These are phyloP conservation scores for Coniophora puteana DNA, from an alignment of 1,284 basidiomycete genomes.

Conservation along the genomic window DNA sequence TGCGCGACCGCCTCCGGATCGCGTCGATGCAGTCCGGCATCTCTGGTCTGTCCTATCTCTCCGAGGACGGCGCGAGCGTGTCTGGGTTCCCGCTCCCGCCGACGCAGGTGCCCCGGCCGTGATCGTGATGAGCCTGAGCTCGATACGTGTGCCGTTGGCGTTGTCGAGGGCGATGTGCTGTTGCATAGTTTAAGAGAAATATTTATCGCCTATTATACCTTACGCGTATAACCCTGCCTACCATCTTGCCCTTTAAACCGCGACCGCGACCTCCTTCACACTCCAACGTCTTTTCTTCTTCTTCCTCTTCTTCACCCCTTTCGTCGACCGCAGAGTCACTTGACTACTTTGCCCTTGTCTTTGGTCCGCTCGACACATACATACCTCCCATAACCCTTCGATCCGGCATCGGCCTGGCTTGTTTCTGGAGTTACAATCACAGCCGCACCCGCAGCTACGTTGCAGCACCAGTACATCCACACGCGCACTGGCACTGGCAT, in stretches of 20 bases:
- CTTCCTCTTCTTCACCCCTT: slow-evolving; percentile 18
- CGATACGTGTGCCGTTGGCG: too few species aligned
- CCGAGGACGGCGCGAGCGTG: slow-evolving; percentile 24
- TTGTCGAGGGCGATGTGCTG: too few species aligned
- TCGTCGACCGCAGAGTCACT: slow-evolving; percentile 9
- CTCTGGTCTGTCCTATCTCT: slow-evolving; percentile 25
- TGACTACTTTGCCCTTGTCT: slow-evolving; percentile 2
- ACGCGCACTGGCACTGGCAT: too few species aligned
- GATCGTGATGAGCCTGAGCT: too few species aligned
- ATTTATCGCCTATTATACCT: too few species aligned
- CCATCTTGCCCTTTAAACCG: too few species aligned
- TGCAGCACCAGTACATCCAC: too few species aligned
- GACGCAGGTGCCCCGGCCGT: slow-evolving; percentile 9
- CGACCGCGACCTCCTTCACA: too few species aligned
- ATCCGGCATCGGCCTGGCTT: neutral
- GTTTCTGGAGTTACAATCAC: slow-evolving; percentile 6
- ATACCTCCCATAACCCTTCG: slow-evolving; percentile 1
- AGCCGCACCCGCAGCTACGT: too few species aligned
- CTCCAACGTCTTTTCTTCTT: slow-evolving; percentile 7
- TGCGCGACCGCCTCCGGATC: slow-evolving; percentile 41
- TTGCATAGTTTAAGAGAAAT: too few species aligned
- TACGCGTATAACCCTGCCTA: too few species aligned
- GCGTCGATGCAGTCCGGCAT: slow-evolving; percentile 50
- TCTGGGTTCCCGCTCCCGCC: slow-evolving; percentile 28
- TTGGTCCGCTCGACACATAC: neutral